Percentiles rank a stretch among this genome's conserved stretches.
Conservation (phyloP, 257 asterid genomes). For the Fraxinus anomala region DNA sequence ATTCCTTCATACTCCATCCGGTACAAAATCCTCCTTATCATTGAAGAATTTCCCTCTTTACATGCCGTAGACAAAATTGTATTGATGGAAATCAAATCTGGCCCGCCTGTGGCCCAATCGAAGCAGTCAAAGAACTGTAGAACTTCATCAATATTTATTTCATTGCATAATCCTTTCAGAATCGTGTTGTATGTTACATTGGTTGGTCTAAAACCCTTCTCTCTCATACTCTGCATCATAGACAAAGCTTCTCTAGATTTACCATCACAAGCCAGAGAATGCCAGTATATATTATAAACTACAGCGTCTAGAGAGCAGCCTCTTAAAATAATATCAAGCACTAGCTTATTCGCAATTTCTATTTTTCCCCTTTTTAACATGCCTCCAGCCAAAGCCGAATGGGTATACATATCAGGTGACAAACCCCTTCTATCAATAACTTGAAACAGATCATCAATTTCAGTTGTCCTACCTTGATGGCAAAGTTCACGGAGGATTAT, state of each 20-base stretch:
- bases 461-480: slow-evolving; percentile 41
- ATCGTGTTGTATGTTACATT: slow-evolving; percentile 49
- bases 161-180: slow-evolving; percentile 54
- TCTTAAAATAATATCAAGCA: slow-evolving; percentile 38
- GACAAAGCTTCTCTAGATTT: slow-evolving; percentile 46
- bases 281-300: slow-evolving; percentile 48
- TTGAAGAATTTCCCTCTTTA: slow-evolving; percentile 38
- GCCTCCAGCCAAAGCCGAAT: slow-evolving; percentile 61
- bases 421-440: slow-evolving; percentile 48
- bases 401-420: slow-evolving; percentile 52
- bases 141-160: slow-evolving; percentile 45
- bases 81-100: slow-evolving; percentile 60
- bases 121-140: slow-evolving; percentile 37
- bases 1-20: slow-evolving; percentile 49
- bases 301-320: slow-evolving; percentile 43
- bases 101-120: slow-evolving; percentile 48
- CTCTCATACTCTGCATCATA: slow-evolving; percentile 38
- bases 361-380: slow-evolving; percentile 51
- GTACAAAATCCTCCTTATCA: slow-evolving; percentile 40
- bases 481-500: slow-evolving; percentile 60
- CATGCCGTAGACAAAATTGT: slow-evolving; percentile 62
- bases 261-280: slow-evolving; percentile 42
- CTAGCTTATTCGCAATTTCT: slow-evolving; percentile 37
- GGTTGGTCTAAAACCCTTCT: slow-evolving; percentile 53
- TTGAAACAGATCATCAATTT: slow-evolving; percentile 40